A percentile compares a stretch with the other conserved stretches of the same genome.
Evolutionary conservation across 2,329 filamentous ascomycete genomes (phyloP).

Genomic region (Aspergillus candidus): DNA sequence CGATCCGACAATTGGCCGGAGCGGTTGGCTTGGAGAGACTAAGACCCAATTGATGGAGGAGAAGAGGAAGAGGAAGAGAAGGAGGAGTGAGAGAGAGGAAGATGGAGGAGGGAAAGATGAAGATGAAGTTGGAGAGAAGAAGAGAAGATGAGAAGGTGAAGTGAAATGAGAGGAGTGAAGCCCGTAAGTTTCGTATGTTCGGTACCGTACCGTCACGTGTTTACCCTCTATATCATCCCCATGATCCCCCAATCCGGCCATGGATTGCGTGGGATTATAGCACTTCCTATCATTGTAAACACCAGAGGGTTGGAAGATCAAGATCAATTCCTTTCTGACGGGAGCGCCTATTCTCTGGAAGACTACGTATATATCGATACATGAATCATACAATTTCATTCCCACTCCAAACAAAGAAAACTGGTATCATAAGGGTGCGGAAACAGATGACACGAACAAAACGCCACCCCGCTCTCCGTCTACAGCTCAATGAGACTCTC

Average conservation of each 20-base stretch:
- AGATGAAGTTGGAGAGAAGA: not conserved
- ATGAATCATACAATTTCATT: slow-evolving; percentile 11
- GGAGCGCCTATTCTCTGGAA: too few relatives aligned
- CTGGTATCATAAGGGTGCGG: slow-evolving; percentile 23
- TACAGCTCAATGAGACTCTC: slow-evolving; percentile 30
- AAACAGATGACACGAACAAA: slow-evolving; percentile 3
- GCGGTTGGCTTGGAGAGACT: too few relatives aligned
- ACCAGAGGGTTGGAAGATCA: too few relatives aligned
- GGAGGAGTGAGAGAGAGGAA: not conserved
- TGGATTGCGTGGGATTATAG: too few relatives aligned
- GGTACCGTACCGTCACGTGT: too few relatives aligned
- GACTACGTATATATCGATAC: too few relatives aligned
- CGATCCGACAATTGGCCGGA: not conserved
- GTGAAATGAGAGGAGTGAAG: slow-evolving; percentile 1
- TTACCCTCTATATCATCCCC: too few relatives aligned
- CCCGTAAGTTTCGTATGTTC: too few relatives aligned
- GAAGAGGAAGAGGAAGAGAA: not conserved
- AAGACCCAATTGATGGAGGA: too few relatives aligned
- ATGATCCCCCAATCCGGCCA: too few relatives aligned
- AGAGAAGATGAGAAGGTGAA: not conserved
- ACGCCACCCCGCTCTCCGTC: not conserved
- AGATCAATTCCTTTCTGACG: too few relatives aligned
- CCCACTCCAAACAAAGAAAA: slow-evolving; percentile 15
- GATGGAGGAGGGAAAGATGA: not conserved
- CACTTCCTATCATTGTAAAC: too few relatives aligned